These are phyloP conservation scores for Selenicereus undatus DNA, from an alignment of 148 eudicot genomes.

Conservation along the genomic window DNA sequence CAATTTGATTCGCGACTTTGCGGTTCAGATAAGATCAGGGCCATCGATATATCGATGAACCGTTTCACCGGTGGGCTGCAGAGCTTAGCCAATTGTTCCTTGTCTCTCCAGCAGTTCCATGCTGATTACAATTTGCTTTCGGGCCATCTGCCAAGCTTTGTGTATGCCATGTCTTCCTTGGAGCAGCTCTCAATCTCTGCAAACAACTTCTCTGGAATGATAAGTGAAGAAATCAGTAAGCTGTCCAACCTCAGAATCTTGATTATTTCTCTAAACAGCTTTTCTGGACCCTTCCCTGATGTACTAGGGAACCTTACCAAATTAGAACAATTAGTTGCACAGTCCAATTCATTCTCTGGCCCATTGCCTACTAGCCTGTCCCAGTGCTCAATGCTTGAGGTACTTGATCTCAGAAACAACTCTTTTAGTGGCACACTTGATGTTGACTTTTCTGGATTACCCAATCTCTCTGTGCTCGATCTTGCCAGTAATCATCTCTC, in stretches of 20 bases:
- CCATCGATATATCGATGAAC: conserved; percentile 72
- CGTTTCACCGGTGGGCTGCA: conserved; percentile 57
- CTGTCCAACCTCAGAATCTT: conserved; percentile 56
- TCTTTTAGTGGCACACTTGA: conserved; percentile 52
- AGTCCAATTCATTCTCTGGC: conserved; percentile 61
- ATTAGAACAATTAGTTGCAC: conserved; percentile 49
- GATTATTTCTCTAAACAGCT: conserved; percentile 37
- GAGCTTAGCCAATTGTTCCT: conserved; percentile 50
- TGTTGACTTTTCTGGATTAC: conserved; percentile 50
- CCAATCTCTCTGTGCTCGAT: conserved; percentile 48
- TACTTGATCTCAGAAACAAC: conserved; percentile 82
- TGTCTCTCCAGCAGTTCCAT: conserved; percentile 50
- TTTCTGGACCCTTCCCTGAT: conserved; percentile 75
- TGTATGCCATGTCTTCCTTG: conserved; percentile 54
- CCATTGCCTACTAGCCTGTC: conserved; percentile 56
- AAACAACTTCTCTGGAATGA: conserved; percentile 59
- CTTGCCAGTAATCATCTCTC: conserved; percentile 61
- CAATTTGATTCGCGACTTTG: conserved; percentile 47
- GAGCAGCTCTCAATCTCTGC: conserved; percentile 58
- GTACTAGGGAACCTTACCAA: conserved; percentile 54
- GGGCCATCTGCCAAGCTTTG: conserved; percentile 53
- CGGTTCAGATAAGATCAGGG: conserved; percentile 40
- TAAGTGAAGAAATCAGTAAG: conserved; percentile 64
- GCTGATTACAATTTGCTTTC: conserved; percentile 57
- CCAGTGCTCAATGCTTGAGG: conserved; percentile 41